phyloP scores from a whole-genome alignment of 352 stramenopile species.

The Lagenidium giganteum region DNA sequence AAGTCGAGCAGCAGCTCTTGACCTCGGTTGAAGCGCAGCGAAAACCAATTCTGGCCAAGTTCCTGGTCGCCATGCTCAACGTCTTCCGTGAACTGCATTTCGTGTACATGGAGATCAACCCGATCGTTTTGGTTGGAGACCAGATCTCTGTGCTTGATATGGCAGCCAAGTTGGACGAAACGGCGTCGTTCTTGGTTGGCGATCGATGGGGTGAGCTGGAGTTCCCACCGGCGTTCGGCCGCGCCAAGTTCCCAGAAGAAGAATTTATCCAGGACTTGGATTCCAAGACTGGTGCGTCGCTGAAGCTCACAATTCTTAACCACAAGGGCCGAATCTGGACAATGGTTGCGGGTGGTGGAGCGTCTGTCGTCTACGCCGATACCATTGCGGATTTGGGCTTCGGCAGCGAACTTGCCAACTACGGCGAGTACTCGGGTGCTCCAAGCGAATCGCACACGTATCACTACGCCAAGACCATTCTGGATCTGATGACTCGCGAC shows the following conservation, averaged over 20 bases:
- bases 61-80: conserved; percentile 89
- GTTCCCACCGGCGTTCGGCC: conserved; percentile 94
- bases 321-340: conserved; percentile 94
- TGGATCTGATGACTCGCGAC: conserved; percentile 93
- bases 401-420: conserved; percentile 94
- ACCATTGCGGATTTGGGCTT: conserved; percentile 95
- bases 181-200: conserved; percentile 91
- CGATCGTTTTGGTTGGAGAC: conserved; percentile 91
- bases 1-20: conserved; percentile 74
- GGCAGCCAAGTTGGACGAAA: conserved; percentile 96
- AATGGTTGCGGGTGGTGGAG: conserved; percentile 95
- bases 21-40: conserved; percentile 74
- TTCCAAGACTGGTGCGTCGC: conserved; percentile 92
- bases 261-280: conserved; percentile 94
- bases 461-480: conserved; percentile 96
- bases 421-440: conserved; percentile 97
- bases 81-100: conserved; percentile 95
- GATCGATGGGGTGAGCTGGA: conserved; percentile 91
- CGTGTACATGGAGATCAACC: conserved; percentile 98
- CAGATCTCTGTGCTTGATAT: conserved; percentile 94
- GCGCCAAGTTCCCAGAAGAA: conserved; percentile 95
- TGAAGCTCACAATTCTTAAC: conserved; percentile 98
- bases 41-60: conserved; percentile 81
- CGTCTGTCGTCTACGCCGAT: conserved; percentile 96
- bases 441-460: conserved; percentile 95